A percentile compares a stretch with the other conserved stretches of the same genome.
These are phyloP conservation scores for Ophiostoma tasmaniense DNA, from an alignment of 2,329 filamentous ascomycete species.

Conservation along the genomic window DNA sequence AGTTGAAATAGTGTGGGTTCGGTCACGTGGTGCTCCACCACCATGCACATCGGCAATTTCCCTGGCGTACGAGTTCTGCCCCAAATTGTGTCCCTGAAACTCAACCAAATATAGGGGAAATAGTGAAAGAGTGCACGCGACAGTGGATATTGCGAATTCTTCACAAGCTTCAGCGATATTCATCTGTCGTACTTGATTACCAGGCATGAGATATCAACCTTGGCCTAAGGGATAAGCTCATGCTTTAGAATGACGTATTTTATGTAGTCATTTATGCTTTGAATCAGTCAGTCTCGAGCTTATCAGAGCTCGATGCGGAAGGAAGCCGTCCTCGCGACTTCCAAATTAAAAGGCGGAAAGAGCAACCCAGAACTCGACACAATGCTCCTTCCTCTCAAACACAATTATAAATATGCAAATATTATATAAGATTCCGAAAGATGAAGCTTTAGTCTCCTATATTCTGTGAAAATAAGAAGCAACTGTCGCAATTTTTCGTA, in stretches of 20 bases:
- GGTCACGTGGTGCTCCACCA: not conserved
- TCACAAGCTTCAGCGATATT: not conserved
- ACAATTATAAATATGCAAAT: not conserved
- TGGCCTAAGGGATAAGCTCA: not conserved
- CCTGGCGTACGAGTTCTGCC: not conserved
- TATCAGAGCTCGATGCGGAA: not conserved
- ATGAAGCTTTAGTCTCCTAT: not conserved
- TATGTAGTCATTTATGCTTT: too few relatives aligned
- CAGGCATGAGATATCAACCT: not conserved
- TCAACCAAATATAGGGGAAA: not conserved
- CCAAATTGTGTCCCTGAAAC: not conserved
- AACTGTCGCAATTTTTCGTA: not conserved
- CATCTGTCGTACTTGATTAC: not conserved
- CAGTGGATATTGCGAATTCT: slow-evolving; percentile 1
- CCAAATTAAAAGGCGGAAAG: not conserved
- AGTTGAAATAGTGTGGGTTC: not conserved
- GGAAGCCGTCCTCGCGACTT: not conserved
- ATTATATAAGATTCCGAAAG: not conserved
- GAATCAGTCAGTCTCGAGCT: too few relatives aligned
- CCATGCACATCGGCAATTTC: not conserved
- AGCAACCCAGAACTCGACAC: not conserved
- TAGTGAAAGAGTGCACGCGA: not conserved
- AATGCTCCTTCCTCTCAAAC: not conserved
- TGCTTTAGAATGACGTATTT: not conserved
- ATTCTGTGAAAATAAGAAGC: not conserved